phyloP scores from a whole-genome alignment of 257 asterid species.

The Ehretia macrophylla region DNA sequence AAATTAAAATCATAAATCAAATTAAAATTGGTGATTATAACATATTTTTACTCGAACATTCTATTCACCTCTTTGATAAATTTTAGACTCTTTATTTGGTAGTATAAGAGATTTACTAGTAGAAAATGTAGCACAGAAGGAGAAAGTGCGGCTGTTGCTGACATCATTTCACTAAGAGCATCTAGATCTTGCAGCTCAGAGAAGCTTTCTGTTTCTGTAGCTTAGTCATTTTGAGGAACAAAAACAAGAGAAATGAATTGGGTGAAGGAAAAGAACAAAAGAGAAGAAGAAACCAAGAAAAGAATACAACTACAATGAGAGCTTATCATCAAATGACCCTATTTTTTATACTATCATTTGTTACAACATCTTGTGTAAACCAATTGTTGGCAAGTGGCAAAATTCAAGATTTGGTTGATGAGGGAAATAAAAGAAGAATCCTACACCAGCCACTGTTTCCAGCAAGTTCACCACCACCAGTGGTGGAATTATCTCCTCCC shows the following conservation, averaged over 20 bases:
- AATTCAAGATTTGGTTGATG: slow-evolving; percentile 25
- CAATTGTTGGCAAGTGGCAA: slow-evolving; percentile 15
- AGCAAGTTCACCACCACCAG: slow-evolving; percentile 43
- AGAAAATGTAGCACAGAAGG: slow-evolving; percentile 1
- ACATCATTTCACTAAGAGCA: slow-evolving; percentile 30
- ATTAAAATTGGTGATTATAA: too few relatives aligned
- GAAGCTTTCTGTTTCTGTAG: slow-evolving; percentile 36
- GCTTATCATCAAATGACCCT: slow-evolving; percentile 24
- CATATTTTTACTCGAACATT: too few relatives aligned
- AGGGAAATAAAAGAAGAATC: slow-evolving; percentile 55
- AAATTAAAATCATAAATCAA: too few relatives aligned
- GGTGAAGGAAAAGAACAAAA: slow-evolving; percentile 1
- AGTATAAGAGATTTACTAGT: not conserved
- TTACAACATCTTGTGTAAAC: slow-evolving; percentile 18
- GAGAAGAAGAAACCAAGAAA: not conserved
- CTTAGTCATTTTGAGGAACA: slow-evolving; percentile 10
- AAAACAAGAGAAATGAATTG: slow-evolving; percentile 16
- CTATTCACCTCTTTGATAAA: too few relatives aligned
- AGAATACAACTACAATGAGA: slow-evolving; percentile 18
- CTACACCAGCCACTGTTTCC: slow-evolving; percentile 84
- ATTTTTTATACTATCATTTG: slow-evolving; percentile 31
- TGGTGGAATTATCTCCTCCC: slow-evolving; percentile 14
- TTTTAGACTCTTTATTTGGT: too few relatives aligned
- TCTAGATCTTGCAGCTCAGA: slow-evolving; percentile 57
- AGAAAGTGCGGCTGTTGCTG: slow-evolving; percentile 42